These are phyloP conservation scores for Baorangia bicolor DNA, from an alignment of 768 basidiomycete species.

Conservation along the genomic window DNA sequence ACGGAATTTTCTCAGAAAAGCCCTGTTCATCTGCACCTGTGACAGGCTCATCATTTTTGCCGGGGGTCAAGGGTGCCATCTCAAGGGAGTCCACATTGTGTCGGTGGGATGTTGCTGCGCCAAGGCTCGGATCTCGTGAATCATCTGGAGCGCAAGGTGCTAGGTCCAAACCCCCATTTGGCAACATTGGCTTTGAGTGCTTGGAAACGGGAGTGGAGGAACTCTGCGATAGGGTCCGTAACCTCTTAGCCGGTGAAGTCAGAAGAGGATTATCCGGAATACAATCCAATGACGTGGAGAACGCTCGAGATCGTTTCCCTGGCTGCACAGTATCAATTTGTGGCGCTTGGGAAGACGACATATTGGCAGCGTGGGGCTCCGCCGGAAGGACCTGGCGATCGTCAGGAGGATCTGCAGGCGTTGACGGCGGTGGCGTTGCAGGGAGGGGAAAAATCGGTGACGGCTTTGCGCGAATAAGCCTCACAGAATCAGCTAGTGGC, in stretches of 20 bases:
- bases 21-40: neutral
- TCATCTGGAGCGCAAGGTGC: conserved; percentile 5
- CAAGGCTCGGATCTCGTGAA: neutral
- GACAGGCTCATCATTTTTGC: neutral
- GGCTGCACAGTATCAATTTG: conserved; percentile 14
- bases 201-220: neutral
- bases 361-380: conserved; percentile 9
- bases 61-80: conserved; percentile 1
- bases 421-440: conserved; percentile 24
- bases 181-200: neutral
- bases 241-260: conserved; percentile 27
- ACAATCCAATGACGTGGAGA: conserved; percentile 31
- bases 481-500: conserved; percentile 33
- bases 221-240: conserved; percentile 13
- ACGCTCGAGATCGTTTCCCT: conserved; percentile 30
- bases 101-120: neutral
- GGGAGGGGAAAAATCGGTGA: conserved; percentile 37
- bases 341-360: conserved; percentile 15
- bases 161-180: conserved; percentile 9
- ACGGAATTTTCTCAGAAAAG: conserved; percentile 18
- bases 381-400: conserved; percentile 10
- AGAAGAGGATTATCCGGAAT: conserved; percentile 5
- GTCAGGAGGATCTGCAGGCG: conserved; percentile 18
- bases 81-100: neutral
- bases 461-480: conserved; percentile 40